Percentiles rank a stretch among this genome's conserved stretches.
phyloP scores from a whole-genome alignment of 306 rosid species.

The Lathyrus sativus region DNA sequence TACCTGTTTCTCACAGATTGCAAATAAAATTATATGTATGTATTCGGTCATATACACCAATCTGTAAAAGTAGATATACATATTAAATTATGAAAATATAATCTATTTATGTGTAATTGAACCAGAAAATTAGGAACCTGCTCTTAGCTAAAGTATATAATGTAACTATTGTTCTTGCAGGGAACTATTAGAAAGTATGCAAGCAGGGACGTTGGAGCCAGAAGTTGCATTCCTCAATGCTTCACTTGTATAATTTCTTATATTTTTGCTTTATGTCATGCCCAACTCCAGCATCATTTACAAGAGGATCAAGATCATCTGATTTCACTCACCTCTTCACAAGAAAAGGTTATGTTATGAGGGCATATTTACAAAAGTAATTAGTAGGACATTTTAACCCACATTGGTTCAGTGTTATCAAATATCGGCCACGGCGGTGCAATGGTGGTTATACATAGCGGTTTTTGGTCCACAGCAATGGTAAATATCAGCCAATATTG shows the following conservation, averaged over 20 bases:
- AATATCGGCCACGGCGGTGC: too few relatives aligned
- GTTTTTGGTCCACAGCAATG: too few relatives aligned
- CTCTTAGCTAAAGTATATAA: conserved; percentile 27
- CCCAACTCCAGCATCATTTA: conserved; percentile 26
- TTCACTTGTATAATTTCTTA: conserved; percentile 55
- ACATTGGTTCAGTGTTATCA: too few relatives aligned
- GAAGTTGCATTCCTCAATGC: conserved; percentile 89
- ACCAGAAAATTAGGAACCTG: conserved; percentile 17
- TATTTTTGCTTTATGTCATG: conserved; percentile 22
- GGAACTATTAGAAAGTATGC: conserved; percentile 83
- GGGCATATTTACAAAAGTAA: conserved; percentile 5
- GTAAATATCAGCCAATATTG: too few relatives aligned
- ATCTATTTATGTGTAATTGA: conserved; percentile 1
- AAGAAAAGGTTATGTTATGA: conserved; percentile 22
- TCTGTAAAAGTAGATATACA: conserved; percentile 17
- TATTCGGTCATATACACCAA: neutral
- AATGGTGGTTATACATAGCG: too few relatives aligned
- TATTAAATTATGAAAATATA: neutral
- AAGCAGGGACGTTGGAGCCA: conserved; percentile 80
- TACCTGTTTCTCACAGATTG: conserved; percentile 7
- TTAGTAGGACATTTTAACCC: neutral
- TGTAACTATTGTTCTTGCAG: conserved; percentile 50
- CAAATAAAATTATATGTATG: conserved; percentile 1
- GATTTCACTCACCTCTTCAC: neutral
- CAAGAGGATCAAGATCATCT: conserved; percentile 17